Evolutionary conservation across 1,284 basidiomycete species (phyloP).

Genomic region (Cystobasidiaceae sp.): DNA sequence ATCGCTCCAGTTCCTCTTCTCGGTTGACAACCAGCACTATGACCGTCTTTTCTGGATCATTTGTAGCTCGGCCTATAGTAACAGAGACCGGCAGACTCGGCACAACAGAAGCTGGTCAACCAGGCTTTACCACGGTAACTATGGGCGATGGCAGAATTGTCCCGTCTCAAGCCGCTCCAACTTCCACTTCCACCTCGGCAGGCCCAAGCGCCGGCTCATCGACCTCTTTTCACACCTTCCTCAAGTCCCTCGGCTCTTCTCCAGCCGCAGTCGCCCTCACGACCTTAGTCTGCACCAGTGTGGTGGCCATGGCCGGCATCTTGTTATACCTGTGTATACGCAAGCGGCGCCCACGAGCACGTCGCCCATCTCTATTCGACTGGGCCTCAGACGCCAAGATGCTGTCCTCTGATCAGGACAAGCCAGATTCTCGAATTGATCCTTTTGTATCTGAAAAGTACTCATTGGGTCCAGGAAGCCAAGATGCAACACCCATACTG

Average conservation of each 20-base stretch:
- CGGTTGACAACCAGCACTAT: background rate
- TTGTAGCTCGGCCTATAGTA: background rate
- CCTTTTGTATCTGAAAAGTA: too few relatives aligned
- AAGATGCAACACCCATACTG: too few relatives aligned
- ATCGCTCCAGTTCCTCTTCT: background rate
- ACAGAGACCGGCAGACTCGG: background rate
- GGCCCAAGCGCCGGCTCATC: background rate
- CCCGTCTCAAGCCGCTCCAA: background rate
- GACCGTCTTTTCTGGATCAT: background rate
- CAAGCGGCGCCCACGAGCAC: background rate
- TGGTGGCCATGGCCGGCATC: constrained; percentile 25
- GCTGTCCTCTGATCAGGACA: background rate
- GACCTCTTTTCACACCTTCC: constrained; percentile 8
- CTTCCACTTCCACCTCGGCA: background rate
- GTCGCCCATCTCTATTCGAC: background rate
- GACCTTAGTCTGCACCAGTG: constrained; percentile 25
- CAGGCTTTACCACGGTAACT: background rate
- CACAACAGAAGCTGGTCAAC: too few relatives aligned
- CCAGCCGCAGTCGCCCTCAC: constrained; percentile 33
- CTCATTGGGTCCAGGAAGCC: too few relatives aligned
- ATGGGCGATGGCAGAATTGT: background rate
- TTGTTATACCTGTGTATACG: constrained; percentile 29
- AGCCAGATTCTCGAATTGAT: constrained; percentile 2
- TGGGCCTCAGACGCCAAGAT: background rate
- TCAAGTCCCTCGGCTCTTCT: constrained; percentile 25